Evolutionary conservation across 2,329 filamentous ascomycete species (phyloP).

Genomic region (Monosporascus sp.): DNA sequence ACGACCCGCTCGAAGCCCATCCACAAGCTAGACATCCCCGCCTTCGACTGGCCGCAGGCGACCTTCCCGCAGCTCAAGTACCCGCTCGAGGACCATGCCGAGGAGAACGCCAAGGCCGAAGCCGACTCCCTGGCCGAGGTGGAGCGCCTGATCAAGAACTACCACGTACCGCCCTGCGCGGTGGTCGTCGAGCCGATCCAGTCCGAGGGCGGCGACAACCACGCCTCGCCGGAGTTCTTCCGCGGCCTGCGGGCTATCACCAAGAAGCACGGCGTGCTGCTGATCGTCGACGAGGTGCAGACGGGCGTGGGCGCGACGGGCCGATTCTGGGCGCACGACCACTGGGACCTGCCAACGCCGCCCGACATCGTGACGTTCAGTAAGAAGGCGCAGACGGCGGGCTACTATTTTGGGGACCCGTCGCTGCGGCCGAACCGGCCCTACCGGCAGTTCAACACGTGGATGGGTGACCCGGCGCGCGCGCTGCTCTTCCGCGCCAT

Average conservation of each 20-base stretch:
- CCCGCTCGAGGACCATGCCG: conserved; percentile 72
- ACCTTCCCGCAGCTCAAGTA: conserved; percentile 84
- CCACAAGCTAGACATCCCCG: conserved; percentile 91
- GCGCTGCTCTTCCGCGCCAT: conserved; percentile 84
- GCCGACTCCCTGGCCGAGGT: conserved; percentile 76
- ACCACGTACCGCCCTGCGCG: conserved; percentile 74
- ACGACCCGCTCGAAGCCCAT: conserved; percentile 91
- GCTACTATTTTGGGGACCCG: conserved; percentile 83
- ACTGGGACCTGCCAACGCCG: conserved; percentile 76
- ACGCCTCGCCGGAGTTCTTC: conserved; percentile 86
- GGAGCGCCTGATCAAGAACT: conserved; percentile 74
- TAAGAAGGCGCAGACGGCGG: conserved; percentile 92
- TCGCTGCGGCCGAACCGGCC: conserved; percentile 83
- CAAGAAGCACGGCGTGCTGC: conserved; percentile 68
- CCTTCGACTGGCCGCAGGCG: conserved; percentile 92
- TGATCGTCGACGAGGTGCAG: conserved; percentile 94
- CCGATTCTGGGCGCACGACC: conserved; percentile 95
- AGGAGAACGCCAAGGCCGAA: conserved; percentile 80
- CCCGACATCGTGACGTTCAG: conserved; percentile 94
- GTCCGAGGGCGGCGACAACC: conserved; percentile 92
- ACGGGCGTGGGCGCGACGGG: conserved; percentile 89
- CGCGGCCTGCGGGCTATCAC: conserved; percentile 75
- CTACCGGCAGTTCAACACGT: conserved; percentile 95
- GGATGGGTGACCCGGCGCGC: conserved; percentile 89
- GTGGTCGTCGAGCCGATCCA: conserved; percentile 87